Evolutionary conservation across 2,329 filamentous ascomycete species (phyloP), one percentile per base, ranked within the genome.

Genomic region (Pestalotiopsis sp.): DNA sequence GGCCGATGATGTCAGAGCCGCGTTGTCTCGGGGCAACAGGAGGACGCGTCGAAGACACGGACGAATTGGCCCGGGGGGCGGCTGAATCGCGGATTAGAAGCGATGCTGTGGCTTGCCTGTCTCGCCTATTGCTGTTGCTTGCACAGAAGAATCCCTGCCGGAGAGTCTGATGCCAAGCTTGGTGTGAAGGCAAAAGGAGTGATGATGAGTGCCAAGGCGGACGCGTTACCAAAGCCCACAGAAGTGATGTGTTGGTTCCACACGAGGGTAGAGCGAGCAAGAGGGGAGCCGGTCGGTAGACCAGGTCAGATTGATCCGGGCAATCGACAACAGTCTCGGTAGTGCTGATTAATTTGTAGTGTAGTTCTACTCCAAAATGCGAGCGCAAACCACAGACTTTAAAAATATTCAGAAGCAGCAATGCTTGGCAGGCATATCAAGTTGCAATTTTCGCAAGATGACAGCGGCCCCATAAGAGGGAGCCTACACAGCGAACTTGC

Each of bases 181-280:
- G 56, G 52, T 23, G 27, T 13, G 49, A 38, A 36, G 52, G 57
- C 38, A 45, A 27, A 66, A 6, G 14, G 36, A 61, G 57, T 57
- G 59, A 56, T 63, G 66, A 63, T 67, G 66, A 67, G 41, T 49
- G 66, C 66, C 66, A 67, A 67, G 66, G 20, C 66, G 52, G 36
- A 60, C 27, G 13, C 14, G 41, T 49, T 56, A 25, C 23, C 14
- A 38, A n/a, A 66, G 63, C 25, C 63, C 63, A 66, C 63, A 17
- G 61, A 45, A 23, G 52, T 23, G 31, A 14, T 59, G 52, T 39
- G 45, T n/a, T n/a, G 52, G 64, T 25, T 66, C 56, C 64, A 59
- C 52, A 59, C 25, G 20, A 23, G 27, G 45, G 45, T 17, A 52
- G 20, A 52, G 45, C 45, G 45, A 52, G 45, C 45, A n/a, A 52